Evolutionary conservation across 495 filamentous ascomycete species (phyloP), one percentile per base, ranked within the genome.

Genomic region (Penicillium crystallinum): DNA sequence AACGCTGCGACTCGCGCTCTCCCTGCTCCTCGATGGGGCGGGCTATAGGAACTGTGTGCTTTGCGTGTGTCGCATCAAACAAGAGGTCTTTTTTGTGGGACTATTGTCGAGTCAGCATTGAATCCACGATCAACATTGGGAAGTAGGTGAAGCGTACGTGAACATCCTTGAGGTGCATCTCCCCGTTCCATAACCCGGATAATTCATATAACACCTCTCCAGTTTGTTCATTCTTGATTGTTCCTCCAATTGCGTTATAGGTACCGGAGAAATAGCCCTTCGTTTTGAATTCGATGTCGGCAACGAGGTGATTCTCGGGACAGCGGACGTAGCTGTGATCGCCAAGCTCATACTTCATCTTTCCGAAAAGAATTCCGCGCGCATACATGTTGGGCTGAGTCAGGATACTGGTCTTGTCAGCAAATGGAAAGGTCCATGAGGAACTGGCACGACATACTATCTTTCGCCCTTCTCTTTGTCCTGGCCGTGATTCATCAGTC

Each of bases 371-470:
- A 49, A 99, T 97, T 21, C 93, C 93, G 49, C 93, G 82, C 31
- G 92, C 95, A 69, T 99, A 99, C 91, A 99, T 99, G 68, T 99
- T 99, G 6, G 93, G 93, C 64, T 99, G 93, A 0, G 93, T 97
- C 46, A 97, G 67, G 59, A 92, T 86, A 69, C 88, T 92, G 47
- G 2, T 4, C 47, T 51, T 42, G 63, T 54, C 23, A 48, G 46
- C n/a, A 61, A 59, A 45, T 43, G 42, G 46, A 36, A 18, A 25
- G 21, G 1, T n/a, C 33, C 5, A 8, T 15, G 14, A 23, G 14
- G 35, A 30, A 46, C 22, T 10, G 27, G 37, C 17, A 14, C 19
- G 31, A 81, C 90, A 40, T 74, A 96, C 90, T 95, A 99, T 85
- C 83, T 77, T 67, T 99, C 93, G 55, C 82, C 85, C 55, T 68